Base-by-base conservation (phyloP, 306 rosid genomes). In the Lagenaria siceraria region DNA sequence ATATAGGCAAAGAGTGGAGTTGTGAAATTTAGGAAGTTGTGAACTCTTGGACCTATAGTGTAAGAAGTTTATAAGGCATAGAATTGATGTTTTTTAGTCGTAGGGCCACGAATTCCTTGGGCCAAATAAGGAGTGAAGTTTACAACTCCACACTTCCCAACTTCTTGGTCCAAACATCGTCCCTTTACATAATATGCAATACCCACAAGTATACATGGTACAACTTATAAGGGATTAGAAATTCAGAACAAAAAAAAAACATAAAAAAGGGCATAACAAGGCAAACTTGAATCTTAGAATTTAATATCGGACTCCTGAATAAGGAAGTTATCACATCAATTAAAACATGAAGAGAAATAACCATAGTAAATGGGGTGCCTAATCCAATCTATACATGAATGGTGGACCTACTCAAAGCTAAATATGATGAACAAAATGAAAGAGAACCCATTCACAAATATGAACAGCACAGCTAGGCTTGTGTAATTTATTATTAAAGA, bases 401-500 rank as follows among this genome's bases (percentile, higher is more conserved):
- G 48, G 48, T 10, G 40, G 48, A 19, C 73, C 52, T 10, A 36
- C 29, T 65, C 46, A 49, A 25, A 46, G 27, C 43, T 29, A 73
- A 73, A 31, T 6, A 73, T 40, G 53, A 22, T 24, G 64, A 58
- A 43, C 13, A 69, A 69, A 69, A 40, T 42, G n/a, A 17, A 12
- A n/a, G 75, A 68, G n/a, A 69, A 69, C 1, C 76, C 56, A 48
- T 71, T 69, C 19, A 40, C 35, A 31, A 42, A 43, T 14, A 0
- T 69, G 36, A 42, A 43, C 19, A 13, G 75, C 53, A 70, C 31
- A 42, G 36, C 75, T 66, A 70, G 38, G 36, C 56, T 21, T 42
- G 13, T 70, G 76, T 71, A 71, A 73, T 73, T 73, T 73, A 73
- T 51, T 73, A 51, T 8, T 51, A 51, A 51, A 73, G 77, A 73